Evolutionary conservation across 2,329 filamentous ascomycete species (phyloP).

Genomic region (Fusarium chuoi): DNA sequence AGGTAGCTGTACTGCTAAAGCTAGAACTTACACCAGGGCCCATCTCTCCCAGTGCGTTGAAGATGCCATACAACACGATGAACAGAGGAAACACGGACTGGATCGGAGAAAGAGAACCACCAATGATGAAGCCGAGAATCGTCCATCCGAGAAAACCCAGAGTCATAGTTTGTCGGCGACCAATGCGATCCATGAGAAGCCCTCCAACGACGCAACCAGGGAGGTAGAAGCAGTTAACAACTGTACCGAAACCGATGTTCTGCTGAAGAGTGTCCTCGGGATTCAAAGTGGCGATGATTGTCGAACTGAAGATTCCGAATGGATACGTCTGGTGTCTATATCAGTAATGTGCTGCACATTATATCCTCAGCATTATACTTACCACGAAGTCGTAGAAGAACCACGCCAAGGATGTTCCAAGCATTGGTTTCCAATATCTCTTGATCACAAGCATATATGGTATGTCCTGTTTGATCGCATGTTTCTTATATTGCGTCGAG

Average conservation of each 20-base stretch:
- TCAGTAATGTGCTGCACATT: neutral
- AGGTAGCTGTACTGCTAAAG: rapidly evolving
- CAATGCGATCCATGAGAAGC: neutral
- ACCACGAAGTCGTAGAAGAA: slow-evolving; percentile 1
- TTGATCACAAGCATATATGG: neutral
- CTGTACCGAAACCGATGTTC: neutral
- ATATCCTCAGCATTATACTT: neutral
- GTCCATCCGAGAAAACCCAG: neutral
- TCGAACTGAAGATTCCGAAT: neutral
- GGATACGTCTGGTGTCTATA: neutral
- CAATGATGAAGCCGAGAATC: neutral
- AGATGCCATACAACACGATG: neutral
- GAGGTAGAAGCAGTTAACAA: neutral
- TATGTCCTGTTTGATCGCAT: neutral
- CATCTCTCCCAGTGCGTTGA: neutral
- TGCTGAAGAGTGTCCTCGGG: neutral
- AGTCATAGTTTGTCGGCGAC: neutral
- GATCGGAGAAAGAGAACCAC: neutral
- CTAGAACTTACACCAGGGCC: neutral
- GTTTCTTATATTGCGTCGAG: neutral
- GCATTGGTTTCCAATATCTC: neutral
- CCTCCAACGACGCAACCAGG: neutral
- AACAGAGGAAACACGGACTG: neutral
- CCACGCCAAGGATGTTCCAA: neutral
- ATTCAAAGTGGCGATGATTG: neutral